Base-by-base conservation (phyloP, 2,329 filamentous ascomycete species). In the Aspergillus texensis region DNA sequence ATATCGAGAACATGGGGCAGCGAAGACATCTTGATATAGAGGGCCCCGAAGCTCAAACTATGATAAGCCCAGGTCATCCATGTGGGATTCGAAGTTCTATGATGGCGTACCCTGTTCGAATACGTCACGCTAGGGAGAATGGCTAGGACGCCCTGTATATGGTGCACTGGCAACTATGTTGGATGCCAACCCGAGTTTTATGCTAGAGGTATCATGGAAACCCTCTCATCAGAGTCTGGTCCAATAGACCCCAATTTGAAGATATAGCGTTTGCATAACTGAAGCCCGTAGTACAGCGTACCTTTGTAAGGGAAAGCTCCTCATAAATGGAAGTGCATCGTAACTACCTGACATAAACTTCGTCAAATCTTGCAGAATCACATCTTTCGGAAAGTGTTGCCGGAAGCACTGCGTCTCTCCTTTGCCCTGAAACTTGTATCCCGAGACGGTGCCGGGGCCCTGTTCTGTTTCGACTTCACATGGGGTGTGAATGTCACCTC, bases 401-500 rank as follows among this genome's bases (percentile, higher is more conserved):
- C 77, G 56, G 81, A 83, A 19, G 82, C 82, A 72, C 81, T 84
- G 68, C 82, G 77, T 60, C 82, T 78, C 54, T 81, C 80, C 67
- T 81, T 81, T 9, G 74, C 61, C 48, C 70, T 67, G 67, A 75
- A 74, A 56, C 69, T 68, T 36, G 50, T 55, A 52, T 61, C 34
- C 28, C 30, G 65, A 67, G 36, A 67, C 60, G 59, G 68, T 69
- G 36, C 64, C 64, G 54, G 71, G 5, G 61, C 55, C 66, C 68
- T 71, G 9, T 68, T 57, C 57, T 69, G 71, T 62, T 75, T 78
- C 41, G 70, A 78, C 71, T 83, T 83, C 63, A 75, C 75, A 53
- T 80, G 77, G 0, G 88, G 87, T 58, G 82, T 84, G 76, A 89
- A 90, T 0, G 86, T 86, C 63, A 90, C 82, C 67, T 88, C 84